These are phyloP conservation scores for Penicillium sp. DNA, from an alignment of 2,329 filamentous ascomycete genomes.

Conservation along the genomic window DNA sequence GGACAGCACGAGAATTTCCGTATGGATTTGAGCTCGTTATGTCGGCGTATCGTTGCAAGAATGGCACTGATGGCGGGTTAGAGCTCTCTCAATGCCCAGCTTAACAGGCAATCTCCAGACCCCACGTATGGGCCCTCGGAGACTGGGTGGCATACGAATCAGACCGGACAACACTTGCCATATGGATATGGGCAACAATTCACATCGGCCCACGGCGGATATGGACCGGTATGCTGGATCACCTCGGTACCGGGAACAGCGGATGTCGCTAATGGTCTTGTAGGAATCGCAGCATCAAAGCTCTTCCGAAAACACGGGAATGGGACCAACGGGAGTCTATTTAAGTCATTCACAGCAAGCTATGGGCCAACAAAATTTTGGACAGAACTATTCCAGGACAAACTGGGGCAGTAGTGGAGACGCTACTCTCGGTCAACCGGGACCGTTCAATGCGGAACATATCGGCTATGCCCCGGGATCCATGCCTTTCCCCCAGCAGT, in stretches of 20 bases:
- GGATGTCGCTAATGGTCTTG: background rate
- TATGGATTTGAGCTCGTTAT: conserved; percentile 26
- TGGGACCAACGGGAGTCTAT: background rate
- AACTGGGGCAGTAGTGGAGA: background rate
- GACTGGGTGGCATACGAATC: conserved; percentile 19
- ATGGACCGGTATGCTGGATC: conserved; percentile 9
- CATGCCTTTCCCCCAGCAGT: background rate
- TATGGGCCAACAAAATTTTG: background rate
- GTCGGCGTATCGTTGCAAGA: conserved; percentile 18
- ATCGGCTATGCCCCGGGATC: background rate
- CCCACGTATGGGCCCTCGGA: conserved; percentile 15
- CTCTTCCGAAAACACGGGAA: background rate
- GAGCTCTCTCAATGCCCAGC: conserved; percentile 23
- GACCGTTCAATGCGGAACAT: background rate
- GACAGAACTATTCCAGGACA: background rate
- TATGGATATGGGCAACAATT: conserved; percentile 5
- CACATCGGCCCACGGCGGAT: background rate
- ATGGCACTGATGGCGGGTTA: conserved; percentile 28
- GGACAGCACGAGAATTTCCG: conserved; percentile 24
- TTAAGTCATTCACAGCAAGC: background rate
- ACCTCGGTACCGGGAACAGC: background rate
- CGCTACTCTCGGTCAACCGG: background rate
- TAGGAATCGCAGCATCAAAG: background rate
- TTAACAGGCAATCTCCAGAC: conserved; percentile 13
- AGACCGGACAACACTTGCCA: conserved; percentile 7